These are phyloP conservation scores for Russula compacta DNA, from an alignment of 768 basidiomycete genomes.

Conservation along the genomic window DNA sequence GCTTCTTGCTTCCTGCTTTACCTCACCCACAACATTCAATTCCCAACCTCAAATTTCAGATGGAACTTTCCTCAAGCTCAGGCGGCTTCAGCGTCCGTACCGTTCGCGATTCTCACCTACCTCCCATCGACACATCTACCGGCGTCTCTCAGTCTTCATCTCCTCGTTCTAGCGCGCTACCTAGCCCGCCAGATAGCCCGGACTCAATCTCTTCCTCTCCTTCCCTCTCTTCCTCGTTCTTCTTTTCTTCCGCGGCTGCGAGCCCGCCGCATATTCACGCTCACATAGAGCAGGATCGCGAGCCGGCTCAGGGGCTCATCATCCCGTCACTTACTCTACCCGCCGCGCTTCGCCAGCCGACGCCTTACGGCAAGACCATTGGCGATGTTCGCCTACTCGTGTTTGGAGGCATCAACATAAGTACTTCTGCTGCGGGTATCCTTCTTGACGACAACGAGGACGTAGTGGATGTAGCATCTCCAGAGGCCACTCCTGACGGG, in stretches of 20 bases:
- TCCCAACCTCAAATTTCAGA: not conserved
- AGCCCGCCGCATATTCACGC: constrained; percentile 49
- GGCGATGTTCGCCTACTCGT: constrained; percentile 54
- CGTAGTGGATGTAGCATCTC: constrained; percentile 50
- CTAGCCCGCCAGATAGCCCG: constrained; percentile 54
- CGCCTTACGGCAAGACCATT: constrained; percentile 58
- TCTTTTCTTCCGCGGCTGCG: constrained; percentile 65
- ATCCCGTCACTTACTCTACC: constrained; percentile 64
- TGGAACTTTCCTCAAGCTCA: constrained; percentile 11
- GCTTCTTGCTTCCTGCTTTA: not conserved
- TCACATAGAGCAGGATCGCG: constrained; percentile 30
- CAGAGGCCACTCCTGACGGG: constrained; percentile 42
- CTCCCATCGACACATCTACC: constrained; percentile 7
- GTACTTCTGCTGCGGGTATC: constrained; percentile 38
- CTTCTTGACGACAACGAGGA: constrained; percentile 61
- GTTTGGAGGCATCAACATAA: constrained; percentile 37
- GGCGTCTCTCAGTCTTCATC: constrained; percentile 36
- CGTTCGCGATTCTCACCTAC: constrained; percentile 8
- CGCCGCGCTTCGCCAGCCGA: constrained; percentile 50
- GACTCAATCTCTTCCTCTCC: constrained; percentile 63
- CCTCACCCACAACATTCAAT: not conserved
- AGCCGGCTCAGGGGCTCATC: constrained; percentile 44
- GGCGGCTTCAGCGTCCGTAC: constrained; percentile 16
- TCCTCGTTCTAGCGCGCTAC: constrained; percentile 37
- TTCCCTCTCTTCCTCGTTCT: constrained; percentile 65